Conservation (phyloP, 768 basidiomycete species). For the Sistotremastrum niveocremeum region DNA sequence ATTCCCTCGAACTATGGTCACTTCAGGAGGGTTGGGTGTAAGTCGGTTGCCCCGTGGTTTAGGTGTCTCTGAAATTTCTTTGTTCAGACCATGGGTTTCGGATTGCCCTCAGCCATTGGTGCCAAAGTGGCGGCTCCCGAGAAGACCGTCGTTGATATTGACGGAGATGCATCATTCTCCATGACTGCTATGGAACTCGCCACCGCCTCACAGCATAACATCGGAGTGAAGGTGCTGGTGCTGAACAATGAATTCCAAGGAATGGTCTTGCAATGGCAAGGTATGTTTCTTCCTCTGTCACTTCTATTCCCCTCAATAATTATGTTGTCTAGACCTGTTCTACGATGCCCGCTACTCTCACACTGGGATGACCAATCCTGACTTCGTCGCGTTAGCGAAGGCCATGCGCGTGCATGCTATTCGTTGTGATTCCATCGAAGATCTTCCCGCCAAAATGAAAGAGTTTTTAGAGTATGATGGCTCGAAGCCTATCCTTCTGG, state of each 20-base stretch:
- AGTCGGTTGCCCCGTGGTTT: slow-evolving; percentile 18
- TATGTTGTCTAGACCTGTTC: slow-evolving; percentile 56
- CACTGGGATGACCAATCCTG: slow-evolving; percentile 89
- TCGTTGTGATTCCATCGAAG: slow-evolving; percentile 50
- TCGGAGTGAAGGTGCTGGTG: slow-evolving; percentile 89
- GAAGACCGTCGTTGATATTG: slow-evolving; percentile 91
- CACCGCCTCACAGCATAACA: slow-evolving; percentile 81
- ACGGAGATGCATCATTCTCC: slow-evolving; percentile 96
- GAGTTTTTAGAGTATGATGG: slow-evolving; percentile 95
- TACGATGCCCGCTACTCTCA: slow-evolving; percentile 96
- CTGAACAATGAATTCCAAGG: slow-evolving; percentile 98
- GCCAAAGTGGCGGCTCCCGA: slow-evolving; percentile 93
- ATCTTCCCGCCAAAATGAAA: slow-evolving; percentile 93
- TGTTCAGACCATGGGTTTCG: slow-evolving; percentile 91
- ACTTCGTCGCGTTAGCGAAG: slow-evolving; percentile 81
- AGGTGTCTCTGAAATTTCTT: neutral
- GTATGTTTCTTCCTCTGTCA: slow-evolving; percentile 25
- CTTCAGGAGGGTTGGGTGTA: slow-evolving; percentile 90
- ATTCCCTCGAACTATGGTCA: slow-evolving; percentile 75
- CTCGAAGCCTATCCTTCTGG: slow-evolving; percentile 76
- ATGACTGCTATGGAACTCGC: slow-evolving; percentile 99
- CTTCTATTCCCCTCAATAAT: neutral
- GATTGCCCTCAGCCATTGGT: slow-evolving; percentile 86
- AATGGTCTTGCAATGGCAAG: slow-evolving; percentile 99
- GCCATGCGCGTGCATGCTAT: slow-evolving; percentile 92